Conservation (phyloP, 345 rosid genomes). For the Euphorbia tirucalli region DNA sequence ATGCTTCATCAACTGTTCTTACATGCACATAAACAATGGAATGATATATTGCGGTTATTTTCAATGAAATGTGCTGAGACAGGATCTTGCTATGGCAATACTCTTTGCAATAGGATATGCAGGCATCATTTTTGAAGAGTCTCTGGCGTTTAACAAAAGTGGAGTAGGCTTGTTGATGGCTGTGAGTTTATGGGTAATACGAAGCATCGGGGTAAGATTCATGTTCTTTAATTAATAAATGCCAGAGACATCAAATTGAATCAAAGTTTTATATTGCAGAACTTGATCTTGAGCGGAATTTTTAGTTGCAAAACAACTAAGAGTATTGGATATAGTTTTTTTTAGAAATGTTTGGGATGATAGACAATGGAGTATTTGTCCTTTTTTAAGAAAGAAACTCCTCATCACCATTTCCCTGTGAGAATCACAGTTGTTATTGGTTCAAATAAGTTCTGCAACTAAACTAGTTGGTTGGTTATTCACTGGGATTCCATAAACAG, state of each 20-base stretch:
- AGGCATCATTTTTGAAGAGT: conserved; percentile 90
- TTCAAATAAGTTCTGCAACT: background rate
- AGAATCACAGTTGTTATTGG: background rate
- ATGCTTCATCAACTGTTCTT: background rate
- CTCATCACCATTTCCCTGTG: background rate
- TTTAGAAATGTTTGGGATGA: too few species aligned
- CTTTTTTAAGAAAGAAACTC: too few species aligned
- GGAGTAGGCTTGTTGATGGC: conserved; percentile 97
- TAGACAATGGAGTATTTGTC: too few species aligned
- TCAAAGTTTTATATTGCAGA: background rate
- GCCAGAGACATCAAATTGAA: background rate
- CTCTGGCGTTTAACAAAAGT: conserved; percentile 92
- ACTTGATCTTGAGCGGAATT: background rate
- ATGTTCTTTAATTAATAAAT: conserved; percentile 5
- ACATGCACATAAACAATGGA: background rate
- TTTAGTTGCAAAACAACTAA: background rate
- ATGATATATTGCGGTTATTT: conserved; percentile 14
- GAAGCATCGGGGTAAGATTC: conserved; percentile 80
- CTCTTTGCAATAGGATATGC: conserved; percentile 82
- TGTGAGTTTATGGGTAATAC: conserved; percentile 87
- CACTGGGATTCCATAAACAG: background rate
- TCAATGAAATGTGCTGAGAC: conserved; percentile 30
- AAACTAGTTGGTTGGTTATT: background rate
- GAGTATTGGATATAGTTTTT: too few species aligned
- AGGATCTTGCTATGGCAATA: conserved; percentile 96